Base-by-base conservation (phyloP, 2,329 filamentous ascomycete species). In the Drechslera avenae region DNA sequence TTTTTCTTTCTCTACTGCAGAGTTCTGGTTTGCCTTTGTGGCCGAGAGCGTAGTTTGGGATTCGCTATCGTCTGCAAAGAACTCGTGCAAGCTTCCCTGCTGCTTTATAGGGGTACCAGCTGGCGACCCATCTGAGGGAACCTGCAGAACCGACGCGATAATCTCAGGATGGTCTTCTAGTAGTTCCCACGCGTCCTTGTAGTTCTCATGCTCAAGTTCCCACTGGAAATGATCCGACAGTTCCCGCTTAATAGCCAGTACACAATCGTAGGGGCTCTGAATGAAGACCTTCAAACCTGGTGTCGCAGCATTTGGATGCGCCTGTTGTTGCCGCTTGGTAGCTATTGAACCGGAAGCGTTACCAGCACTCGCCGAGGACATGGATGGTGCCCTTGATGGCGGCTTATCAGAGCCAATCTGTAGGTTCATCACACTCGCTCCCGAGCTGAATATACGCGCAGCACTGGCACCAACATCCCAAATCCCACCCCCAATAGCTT, bases 261-360 rank as follows among this genome's bases (percentile, higher is more conserved):
- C 88, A 64, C 92, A 97, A 73, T 99, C 94, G 68, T 95, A 99
- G 0, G 94, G 94, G 63, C 91, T 97, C 66, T 96, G 91, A 33
- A 99, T 90, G 69, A 97, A 97, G 13, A 99, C 89, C 66, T 97
- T 89, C 59, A 87, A 79, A 5, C 86, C 86, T 31, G 81, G 78
- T 8, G 81, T 79, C 4, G 76, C 73, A 14, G 77, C 76, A 58
- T 82, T 76, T 39, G 78, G 80, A 57, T 81, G 79, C 12, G 72
- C 67, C 31, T 63, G 69, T n/a, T 54, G 43, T 39, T 59, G 60
- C 31, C 67, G 56, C 39, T 64, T 69, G 16, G 54, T 58, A 16
- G 66, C 55, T 34, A 50, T 44, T 3, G 62, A 43, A 23, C 58
- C 30, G 9, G 65, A 56, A 31, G 56, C 48, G 39, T 64, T 68